Evolutionary conservation across 2,329 filamentous ascomycete species (phyloP), one percentile per base, ranked within the genome.

Genomic region (Gliomastix tumulicola): DNA sequence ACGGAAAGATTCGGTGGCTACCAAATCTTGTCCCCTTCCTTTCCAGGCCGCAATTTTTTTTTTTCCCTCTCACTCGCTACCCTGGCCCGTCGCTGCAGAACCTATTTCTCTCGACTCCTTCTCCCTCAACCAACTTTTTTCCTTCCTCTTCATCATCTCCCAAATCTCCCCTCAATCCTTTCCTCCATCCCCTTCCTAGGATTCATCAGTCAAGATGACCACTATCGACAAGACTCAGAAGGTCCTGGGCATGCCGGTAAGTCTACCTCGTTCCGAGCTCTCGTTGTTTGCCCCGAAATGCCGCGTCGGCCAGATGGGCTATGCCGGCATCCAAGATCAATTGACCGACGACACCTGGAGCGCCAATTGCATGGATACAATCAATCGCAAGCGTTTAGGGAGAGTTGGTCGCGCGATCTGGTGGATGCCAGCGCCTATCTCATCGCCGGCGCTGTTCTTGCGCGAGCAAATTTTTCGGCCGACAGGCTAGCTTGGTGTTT

Each of bases 181-280:
- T 68, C 56, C 13, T n/a, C n/a, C n/a, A n/a, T 63, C 59, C 53
- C 62, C 30, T 32, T 60, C 54, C 62, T 62, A 62, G 59, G 65
- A 59, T 59, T 59, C 59, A 60, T 52, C 55, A 56, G 59, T 57
- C 65, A 74, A 60, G 55, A 79, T 78, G 74, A 66, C 72, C 62
- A 48, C 57, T 52, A 63, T 66, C 54, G 64, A 74, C 47, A 65
- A 74, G 56, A n/a, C n/a, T n/a, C 64, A 69, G 50, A 74, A 67
- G 62, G 68, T 82, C 55, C 55, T 80, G 71, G 78, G 78, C 74
- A 80, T 82, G 74, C 74, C 75, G 62, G 77, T 82, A 71, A 72
- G 74, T 71, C 22, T 31, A 41, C 40, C 32, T 43, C 34, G 35
- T 34, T 34, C 44, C 32, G 30, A n/a, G n/a, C 12, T 22, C 15